A percentile compares a stretch with the other conserved stretches of the same genome.
Evolutionary conservation across 495 filamentous ascomycete species (phyloP).

Genomic region (Aspergillus conjunctus): DNA sequence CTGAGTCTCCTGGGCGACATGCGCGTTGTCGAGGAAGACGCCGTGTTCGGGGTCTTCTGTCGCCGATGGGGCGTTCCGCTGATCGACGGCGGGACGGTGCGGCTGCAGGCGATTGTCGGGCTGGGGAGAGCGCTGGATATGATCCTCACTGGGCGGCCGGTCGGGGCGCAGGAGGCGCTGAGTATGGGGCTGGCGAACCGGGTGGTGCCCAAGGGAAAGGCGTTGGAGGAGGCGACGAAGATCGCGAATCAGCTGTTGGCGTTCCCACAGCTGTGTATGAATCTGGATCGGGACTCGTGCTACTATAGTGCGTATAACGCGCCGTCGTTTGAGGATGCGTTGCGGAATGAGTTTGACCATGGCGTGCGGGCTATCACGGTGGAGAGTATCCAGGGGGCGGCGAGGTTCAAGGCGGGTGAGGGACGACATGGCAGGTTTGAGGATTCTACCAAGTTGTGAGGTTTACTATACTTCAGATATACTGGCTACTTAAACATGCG

Average conservation of each 20-base stretch:
- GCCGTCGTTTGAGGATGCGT: slow-evolving; percentile 44
- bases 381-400: slow-evolving; percentile 47
- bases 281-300: slow-evolving; percentile 38
- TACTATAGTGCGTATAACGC: slow-evolving; percentile 51
- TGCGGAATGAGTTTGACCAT: slow-evolving; percentile 44
- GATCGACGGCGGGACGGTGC: slow-evolving; percentile 53
- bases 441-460: not conserved
- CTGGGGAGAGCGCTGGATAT: slow-evolving; percentile 53
- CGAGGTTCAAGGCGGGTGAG: slow-evolving; percentile 42
- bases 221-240: slow-evolving; percentile 42
- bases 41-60: slow-evolving; percentile 53
- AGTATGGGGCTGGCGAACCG: slow-evolving; percentile 52
- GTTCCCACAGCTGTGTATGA: slow-evolving; percentile 52
- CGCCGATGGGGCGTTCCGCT: slow-evolving; percentile 52
- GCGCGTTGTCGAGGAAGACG: slow-evolving; percentile 49
- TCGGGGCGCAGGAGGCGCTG: slow-evolving; percentile 48
- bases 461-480: slow-evolving; percentile 1
- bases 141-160: slow-evolving; percentile 51
- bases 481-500: not conserved
- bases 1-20: slow-evolving; percentile 50
- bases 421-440: slow-evolving; percentile 48
- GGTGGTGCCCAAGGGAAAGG: slow-evolving; percentile 48
- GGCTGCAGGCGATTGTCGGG: slow-evolving; percentile 50
- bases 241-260: slow-evolving; percentile 44
- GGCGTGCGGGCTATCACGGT: slow-evolving; percentile 38